Evolutionary conservation across 2,329 filamentous ascomycete genomes (phyloP), one percentile per base, ranked within the genome.

Genomic region (Trichoderma asperellum): DNA sequence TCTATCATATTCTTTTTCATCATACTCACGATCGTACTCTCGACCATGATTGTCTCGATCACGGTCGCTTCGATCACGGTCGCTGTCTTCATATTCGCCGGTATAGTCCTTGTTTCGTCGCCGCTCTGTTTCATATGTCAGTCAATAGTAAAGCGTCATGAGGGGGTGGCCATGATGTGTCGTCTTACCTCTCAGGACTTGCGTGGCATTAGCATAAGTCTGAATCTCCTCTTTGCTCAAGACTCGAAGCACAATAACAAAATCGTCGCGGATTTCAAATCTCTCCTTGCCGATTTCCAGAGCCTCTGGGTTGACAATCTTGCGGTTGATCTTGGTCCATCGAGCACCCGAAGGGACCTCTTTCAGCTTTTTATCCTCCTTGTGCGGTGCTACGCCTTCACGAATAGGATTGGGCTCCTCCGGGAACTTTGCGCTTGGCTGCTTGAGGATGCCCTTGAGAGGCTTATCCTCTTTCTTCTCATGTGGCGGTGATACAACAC

Each of bases 371-470:
- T 91, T 89, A 60, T 92, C 90, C 77, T 97, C 93, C 81, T 97
- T 97, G 76, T 97, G 88, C n/a, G 94, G 94, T 2, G 94, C 94
- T 7, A 97, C 95, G 18, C 94, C 95, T 78, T 97, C 95, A 24
- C 94, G 88, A 43, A 96, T 86, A 0, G 93, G 91, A 73, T 94
- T 91, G 0, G 89, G 88, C 71, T 97, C 91, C 76, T 97, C 94
- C 0, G 95, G 95, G 75, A 97, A 98, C 75, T 91, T 91, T 32
- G 86, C 85, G 18, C 89, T 93, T 0, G 95, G 94, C 67, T 88
- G 87, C 79, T 96, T 96, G 55, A 98, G 84, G 68, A 98, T 98
- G 18, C 94, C 91, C 79, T 92, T 96, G 70, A 93, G 87, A 21
- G 88, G 87, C 72, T 92, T 91, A 52, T 86, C 85, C 21, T 92